Evolutionary conservation across 75 land plant genomes (phyloP), one percentile per base, ranked within the genome.

Genomic region (Pseudotsuga menziesii): DNA sequence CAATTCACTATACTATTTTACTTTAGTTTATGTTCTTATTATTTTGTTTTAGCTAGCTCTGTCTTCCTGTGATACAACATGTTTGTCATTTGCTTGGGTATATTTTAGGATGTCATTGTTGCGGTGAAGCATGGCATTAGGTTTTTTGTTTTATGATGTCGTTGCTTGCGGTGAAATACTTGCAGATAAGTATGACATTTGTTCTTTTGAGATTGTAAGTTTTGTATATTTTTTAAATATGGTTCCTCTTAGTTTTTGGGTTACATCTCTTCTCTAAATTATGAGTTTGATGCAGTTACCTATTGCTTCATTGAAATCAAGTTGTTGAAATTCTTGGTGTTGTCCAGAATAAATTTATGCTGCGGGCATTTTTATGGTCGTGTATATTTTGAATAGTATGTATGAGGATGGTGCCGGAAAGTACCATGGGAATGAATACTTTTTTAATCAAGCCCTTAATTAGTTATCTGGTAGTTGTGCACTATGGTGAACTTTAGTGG

Each of bases 31-130:
- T 78, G 89, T 91, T 20, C 81, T 91, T 48, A 86, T 85, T 56
- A 75, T 22, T 91, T 87, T 73, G 85, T 83, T 60, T 71, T 91
- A 55, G 91, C 91, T 29, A 29, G 32, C 32, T 29, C 1, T 29
- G 32, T 52, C 87, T 91, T 77, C 85, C 87, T 73, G 89, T 91
- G 72, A 87, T 89, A 79, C 89, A 89, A 79, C 87, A 91, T 69
- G 91, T 90, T 36, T 77, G 36, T 54, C 6, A 61, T 61, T 75
- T 32, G 15, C 77, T 9, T 58, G 29, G 61, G 16, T 19, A 27
- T n/a, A 15, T 56, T 35, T 56, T 29, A 29, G 32, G 32, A 29
- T 29, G 0, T 29, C 32, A 29, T 29, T 29, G 32, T 29, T 29
- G 32, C 32, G 32, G 32, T 29, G 32, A 29, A 29, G 32, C 32